phyloP scores from a whole-genome alignment of 306 rosid genomes.

The Cicer arietinum region DNA sequence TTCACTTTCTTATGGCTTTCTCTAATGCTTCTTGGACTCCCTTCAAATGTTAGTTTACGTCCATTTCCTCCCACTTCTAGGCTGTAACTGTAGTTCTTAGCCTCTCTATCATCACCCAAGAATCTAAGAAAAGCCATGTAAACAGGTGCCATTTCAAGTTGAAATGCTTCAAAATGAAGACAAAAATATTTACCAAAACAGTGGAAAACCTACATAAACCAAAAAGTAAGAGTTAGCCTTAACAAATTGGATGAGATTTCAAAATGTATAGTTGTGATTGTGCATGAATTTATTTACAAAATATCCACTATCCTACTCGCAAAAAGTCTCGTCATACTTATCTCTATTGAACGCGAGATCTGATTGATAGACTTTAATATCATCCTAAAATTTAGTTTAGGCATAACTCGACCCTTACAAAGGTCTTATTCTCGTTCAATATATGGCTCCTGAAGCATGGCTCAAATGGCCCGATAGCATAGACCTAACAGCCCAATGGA shows the following conservation, averaged over 20 bases:
- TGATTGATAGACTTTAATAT: too few species aligned
- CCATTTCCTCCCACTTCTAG: slow-evolving; percentile 81
- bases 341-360: too few species aligned
- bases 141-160: slow-evolving; percentile 79
- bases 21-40: slow-evolving; percentile 72
- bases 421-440: too few species aligned
- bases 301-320: not conserved
- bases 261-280: not conserved
- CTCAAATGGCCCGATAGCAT: too few species aligned
- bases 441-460: too few species aligned
- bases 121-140: slow-evolving; percentile 82
- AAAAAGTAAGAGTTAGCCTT: slow-evolving; percentile 20
- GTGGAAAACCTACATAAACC: slow-evolving; percentile 65
- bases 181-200: slow-evolving; percentile 82
- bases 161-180: slow-evolving; percentile 85
- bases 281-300: not conserved
- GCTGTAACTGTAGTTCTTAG: slow-evolving; percentile 71
- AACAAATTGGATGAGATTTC: slow-evolving; percentile 35
- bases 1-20: slow-evolving; percentile 78
- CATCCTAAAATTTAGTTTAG: too few species aligned
- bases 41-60: slow-evolving; percentile 72
- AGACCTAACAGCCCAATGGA: too few species aligned
- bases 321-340: not conserved
- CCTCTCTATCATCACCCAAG: slow-evolving; percentile 80
- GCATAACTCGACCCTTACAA: too few species aligned